Base-by-base conservation (phyloP, 1,139 yeast genomes). In the Oligophagozyma castellii region DNA sequence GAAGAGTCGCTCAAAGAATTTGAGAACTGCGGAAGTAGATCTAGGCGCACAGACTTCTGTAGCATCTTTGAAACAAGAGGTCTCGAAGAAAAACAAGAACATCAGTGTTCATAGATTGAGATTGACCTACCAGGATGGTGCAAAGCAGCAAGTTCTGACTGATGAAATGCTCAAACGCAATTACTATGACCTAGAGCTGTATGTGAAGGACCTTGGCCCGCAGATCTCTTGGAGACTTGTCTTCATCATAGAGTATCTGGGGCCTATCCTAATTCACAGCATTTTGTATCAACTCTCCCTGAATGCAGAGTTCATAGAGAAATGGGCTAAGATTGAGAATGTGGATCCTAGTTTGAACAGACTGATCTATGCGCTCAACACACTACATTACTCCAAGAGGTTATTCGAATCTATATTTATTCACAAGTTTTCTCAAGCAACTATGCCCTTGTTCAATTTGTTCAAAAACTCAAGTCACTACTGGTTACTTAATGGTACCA, bases 161-260 rank as follows among this genome's bases (percentile, higher is more conserved):
- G 33, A 39, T 1, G 43, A 40, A 11, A 27, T 33, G 49, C 29
- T 51, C 46, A 36, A 43, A 22, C 39, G 43, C 18, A 7, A 7
- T 7, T 7, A 7, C 20, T 46, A 44, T 16, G 54, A 54, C 19
- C 48, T 55, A 2, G 56, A 46, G n/a, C 59, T 64, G 14, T 68
- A 56, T 37, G 80, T 76, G 34, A 84, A 86, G 53, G 96, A 86
- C 47, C 65, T 89, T 39, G 98, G 96, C 13, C 92, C 93, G 2
- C 98, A 89, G 58, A 70, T 89, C 36, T 73, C 77, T 3, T 89
- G 96, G 95, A 68, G 80, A 56, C 68, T 86, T 5, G 96, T 89
- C 16, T 89, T 74, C 50, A 46, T 81, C 32, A 62, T 81, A 40
- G 98, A 89, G 58, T 89, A 89, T 53, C 48, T 80, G 13, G 96